Conservation (phyloP, 345 rosid genomes). For the Reutealis trisperma region DNA sequence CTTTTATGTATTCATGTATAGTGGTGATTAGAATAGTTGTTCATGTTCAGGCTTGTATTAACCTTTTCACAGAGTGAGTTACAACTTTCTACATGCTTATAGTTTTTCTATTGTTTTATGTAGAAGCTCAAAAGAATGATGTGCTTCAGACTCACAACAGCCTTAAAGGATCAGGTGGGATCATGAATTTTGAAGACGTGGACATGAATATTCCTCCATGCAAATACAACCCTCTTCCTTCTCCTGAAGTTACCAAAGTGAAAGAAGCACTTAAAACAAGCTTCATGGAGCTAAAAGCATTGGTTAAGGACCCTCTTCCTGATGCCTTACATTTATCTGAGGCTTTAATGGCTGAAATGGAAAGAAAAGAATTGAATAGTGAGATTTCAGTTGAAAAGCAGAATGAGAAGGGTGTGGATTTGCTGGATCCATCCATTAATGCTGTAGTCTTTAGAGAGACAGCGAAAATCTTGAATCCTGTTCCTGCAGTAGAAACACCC, state of each 20-base stretch:
- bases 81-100: neutral
- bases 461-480: constrained; percentile 13
- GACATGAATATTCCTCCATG: neutral
- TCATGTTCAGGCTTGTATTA: neutral
- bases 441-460: neutral
- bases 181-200: constrained; percentile 24
- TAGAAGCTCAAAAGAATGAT: constrained; percentile 15
- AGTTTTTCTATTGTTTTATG: neutral
- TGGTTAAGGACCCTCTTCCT: constrained; percentile 56
- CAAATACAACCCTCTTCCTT: constrained; percentile 18
- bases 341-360: constrained; percentile 26
- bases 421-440: neutral
- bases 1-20: neutral
- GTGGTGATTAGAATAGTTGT: neutral
- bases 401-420: constrained; percentile 16
- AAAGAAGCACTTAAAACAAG: constrained; percentile 47
- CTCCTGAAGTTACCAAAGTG: constrained; percentile 38
- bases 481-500: constrained; percentile 4
- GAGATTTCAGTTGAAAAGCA: constrained; percentile 12
- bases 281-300: constrained; percentile 40
- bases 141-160: constrained; percentile 3
- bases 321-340: constrained; percentile 39
- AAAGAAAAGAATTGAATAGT: neutral
- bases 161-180: constrained; percentile 20
- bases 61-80: neutral